Conservation (phyloP, 2,329 filamentous ascomycete genomes). For the Rhynchosporium agropyri region DNA sequence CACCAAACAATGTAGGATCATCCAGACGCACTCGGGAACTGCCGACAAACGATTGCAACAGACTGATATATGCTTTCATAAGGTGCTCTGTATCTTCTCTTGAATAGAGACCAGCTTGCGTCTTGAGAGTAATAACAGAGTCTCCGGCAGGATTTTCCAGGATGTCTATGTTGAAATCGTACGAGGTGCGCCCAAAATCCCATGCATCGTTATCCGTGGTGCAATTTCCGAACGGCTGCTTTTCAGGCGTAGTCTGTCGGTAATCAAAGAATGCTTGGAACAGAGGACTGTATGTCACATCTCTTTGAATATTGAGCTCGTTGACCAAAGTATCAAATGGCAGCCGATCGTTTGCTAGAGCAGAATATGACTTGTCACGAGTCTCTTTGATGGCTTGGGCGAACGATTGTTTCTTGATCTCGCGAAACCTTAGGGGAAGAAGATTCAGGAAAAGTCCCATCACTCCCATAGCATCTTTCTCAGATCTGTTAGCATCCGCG, state of each 20-base stretch:
- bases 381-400: conserved; percentile 30
- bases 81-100: background rate
- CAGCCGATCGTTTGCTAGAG: conserved; percentile 48
- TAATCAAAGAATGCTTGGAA: conserved; percentile 50
- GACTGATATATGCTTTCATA: conserved; percentile 1
- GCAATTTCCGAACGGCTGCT: conserved; percentile 36
- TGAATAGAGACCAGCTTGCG: background rate
- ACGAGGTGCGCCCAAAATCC: conserved; percentile 28
- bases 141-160: conserved; percentile 25
- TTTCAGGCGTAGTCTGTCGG: conserved; percentile 41
- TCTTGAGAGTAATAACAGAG: conserved; percentile 11
- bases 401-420: conserved; percentile 31
- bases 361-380: conserved; percentile 41
- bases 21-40: background rate
- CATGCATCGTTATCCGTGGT: conserved; percentile 28
- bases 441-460: conserved; percentile 31
- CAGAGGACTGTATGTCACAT: conserved; percentile 37
- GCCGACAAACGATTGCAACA: background rate
- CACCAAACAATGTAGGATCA: background rate
- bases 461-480: background rate
- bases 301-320: conserved; percentile 47
- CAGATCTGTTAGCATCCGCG: conserved; percentile 44
- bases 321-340: conserved; percentile 54
- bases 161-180: conserved; percentile 28
- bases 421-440: conserved; percentile 28